Evolutionary conservation across 495 filamentous ascomycete genomes (phyloP), one percentile per base, ranked within the genome.

Genomic region (Xylaria venustula): DNA sequence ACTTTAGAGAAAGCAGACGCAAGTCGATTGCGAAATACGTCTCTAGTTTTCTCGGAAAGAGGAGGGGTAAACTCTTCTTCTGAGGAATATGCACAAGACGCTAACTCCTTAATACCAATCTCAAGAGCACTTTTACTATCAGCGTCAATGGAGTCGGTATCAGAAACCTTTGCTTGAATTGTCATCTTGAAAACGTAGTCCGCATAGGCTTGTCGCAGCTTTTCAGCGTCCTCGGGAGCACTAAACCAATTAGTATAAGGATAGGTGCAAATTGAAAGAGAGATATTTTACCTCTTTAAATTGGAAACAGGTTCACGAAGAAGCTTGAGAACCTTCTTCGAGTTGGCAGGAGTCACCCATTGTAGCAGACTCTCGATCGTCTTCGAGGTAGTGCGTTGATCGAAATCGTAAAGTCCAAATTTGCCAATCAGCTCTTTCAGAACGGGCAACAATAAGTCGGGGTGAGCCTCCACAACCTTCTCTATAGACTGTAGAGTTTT

Each of bases 311-410:
- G 79, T 50, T 67, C 67, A 32, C 66, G 66, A 49, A 71, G 71
- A 17, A 80, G 68, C 20, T 78, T 71, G 34, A 79, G 63, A 15
- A 87, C 71, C 22, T 73, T 57, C 42, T 75, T 70, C n/a, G 83
- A 73, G 42, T 83, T 80, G 7, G 71, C 61, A 0, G 79, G 71
- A 62, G 87, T 84, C 2, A 87, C 85, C 50, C 81, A 76, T 42
- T 83, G 77, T 3, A 97, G 73, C 3, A 97, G 78, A 62, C 83
- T 87, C 63, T 93, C 90, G 0, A 97, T 75, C 0, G 90, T 96
- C 77, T 96, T 97, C 1, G 89, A 91, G 71, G 90, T 96, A 7
- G 92, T 96, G 19, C 87, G 75, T 30, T 89, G 85, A 70, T 98
- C 95, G 68, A 98, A 95, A 71, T 88, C 90, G 51, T 91, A 81